phyloP scores from a whole-genome alignment of 768 basidiomycete species.

The Macrolepiota albuminosa region DNA sequence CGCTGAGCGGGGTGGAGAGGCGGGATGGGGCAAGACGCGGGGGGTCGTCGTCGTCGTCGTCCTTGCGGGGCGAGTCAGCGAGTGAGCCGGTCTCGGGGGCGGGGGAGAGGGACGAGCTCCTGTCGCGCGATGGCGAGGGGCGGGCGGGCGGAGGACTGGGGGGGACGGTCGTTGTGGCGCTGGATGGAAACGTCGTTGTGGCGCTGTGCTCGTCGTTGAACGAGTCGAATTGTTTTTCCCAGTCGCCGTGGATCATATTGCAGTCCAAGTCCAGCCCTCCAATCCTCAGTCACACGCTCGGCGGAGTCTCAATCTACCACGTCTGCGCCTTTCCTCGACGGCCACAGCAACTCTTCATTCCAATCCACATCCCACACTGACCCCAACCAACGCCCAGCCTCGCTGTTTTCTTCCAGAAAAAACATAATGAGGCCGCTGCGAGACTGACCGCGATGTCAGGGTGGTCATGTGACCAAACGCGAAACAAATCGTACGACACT shows the following conservation, averaged over 20 bases:
- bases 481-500: constrained; percentile 13
- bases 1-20: constrained; percentile 70
- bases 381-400: too few relatives aligned
- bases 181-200: constrained; percentile 16
- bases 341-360: too few relatives aligned
- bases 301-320: constrained; percentile 32
- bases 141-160: constrained; percentile 21
- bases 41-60: constrained; percentile 18
- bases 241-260: constrained; percentile 20
- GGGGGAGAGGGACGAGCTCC: constrained; percentile 55
- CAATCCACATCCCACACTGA: too few relatives aligned
- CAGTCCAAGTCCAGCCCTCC: constrained; percentile 27
- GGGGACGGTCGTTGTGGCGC: constrained; percentile 18
- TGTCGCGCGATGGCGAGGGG: constrained; percentile 32
- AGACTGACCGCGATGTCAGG: too few relatives aligned
- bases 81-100: constrained; percentile 39
- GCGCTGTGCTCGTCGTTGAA: constrained; percentile 1
- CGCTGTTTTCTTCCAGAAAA: background rate
- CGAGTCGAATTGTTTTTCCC: constrained; percentile 15
- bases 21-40: constrained; percentile 36
- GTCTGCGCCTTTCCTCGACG: too few relatives aligned
- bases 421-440: too few relatives aligned
- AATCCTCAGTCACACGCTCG: background rate
- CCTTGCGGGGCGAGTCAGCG: constrained; percentile 21
- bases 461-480: constrained; percentile 6